Percentiles rank a stretch among this genome's conserved stretches.
phyloP scores from a whole-genome alignment of 2,329 filamentous ascomycete genomes.

The Nannizziopsis arthrosporioides region DNA sequence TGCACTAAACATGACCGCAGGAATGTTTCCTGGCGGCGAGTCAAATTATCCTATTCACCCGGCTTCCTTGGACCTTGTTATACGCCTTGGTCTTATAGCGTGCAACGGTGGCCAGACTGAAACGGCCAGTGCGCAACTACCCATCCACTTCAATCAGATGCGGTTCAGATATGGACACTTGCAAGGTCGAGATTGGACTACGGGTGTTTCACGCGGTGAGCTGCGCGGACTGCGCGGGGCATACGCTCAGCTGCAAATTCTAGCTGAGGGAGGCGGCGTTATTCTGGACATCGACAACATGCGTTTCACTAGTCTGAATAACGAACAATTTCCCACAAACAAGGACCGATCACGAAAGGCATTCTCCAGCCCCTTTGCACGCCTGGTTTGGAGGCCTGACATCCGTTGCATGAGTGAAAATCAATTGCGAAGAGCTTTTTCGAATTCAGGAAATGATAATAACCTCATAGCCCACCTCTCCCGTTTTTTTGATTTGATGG shows the following conservation, averaged over 20 bases:
- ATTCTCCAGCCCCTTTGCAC: slow-evolving; percentile 15
- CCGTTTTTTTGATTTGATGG: slow-evolving; percentile 18
- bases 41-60: slow-evolving; percentile 15
- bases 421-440: slow-evolving; percentile 1
- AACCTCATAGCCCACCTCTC: neutral
- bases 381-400: slow-evolving; percentile 18
- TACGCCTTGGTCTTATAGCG: slow-evolving; percentile 18
- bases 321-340: neutral
- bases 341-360: slow-evolving; percentile 3
- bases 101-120: slow-evolving; percentile 13
- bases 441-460: neutral
- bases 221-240: slow-evolving; percentile 5
- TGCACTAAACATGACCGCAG: slow-evolving; percentile 9
- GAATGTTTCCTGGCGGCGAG: slow-evolving; percentile 9
- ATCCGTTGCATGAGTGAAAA: slow-evolving; percentile 9
- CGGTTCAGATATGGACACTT: neutral
- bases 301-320: slow-evolving; percentile 5
- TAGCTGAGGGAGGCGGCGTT: slow-evolving; percentile 5
- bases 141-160: slow-evolving; percentile 10
- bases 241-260: slow-evolving; percentile 7
- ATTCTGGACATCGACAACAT: slow-evolving; percentile 12
- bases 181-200: neutral
- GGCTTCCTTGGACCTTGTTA: slow-evolving; percentile 17
- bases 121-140: slow-evolving; percentile 1
- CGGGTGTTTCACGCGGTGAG: slow-evolving; percentile 4